Evolutionary conservation across 2,329 filamentous ascomycete genomes (phyloP), one percentile per base, ranked within the genome.

Genomic region (Aspergillus terreus): DNA sequence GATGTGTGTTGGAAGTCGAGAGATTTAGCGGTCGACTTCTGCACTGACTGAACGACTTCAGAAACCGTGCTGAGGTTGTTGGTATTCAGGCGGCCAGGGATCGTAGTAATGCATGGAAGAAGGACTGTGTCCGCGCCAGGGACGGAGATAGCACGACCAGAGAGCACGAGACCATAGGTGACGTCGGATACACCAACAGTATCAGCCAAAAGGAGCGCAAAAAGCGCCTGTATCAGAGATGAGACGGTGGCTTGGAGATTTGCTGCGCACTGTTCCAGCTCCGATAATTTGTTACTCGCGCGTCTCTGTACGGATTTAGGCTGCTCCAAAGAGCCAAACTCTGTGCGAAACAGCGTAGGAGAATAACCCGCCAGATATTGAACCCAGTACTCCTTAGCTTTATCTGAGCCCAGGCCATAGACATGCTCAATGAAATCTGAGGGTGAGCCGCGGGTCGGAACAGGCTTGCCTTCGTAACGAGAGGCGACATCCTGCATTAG

Each of bases 1-100:
- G 69, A 60, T 12, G 68, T 71, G 52, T 71, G 67, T 45, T 71
- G 69, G 46, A 62, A 68, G 25, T 69, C 65, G 5, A 71, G 57
- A 1, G 66, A 66, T 19, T 58, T 54, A n/a, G 59, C 58, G 10
- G 55, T 59, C 23, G 54, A 55, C 33, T 60, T 58, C 30, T 65
- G 65, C 17, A 66, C 54, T 3, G 47, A 30, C 10, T 46, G 47
- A 17, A 68, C 51, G 1, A 64, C 54, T 1, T 67, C 62, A 7
- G 49, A 51, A 15, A 66, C 54, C 0, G 59, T 64, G 2, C 35
- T n/a, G 11, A 63, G 38, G 4, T 53, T 49, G 2, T 46, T 47
- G 10, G 63, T 58, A 43, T 63, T 57, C 9, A 72, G 59, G n/a
- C 69, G 65, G 23, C 62, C 63, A 2, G 70, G 69, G 17, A 73